Conservation (phyloP, 441 rosid species). For the Euphorbia schlechtendalii region DNA sequence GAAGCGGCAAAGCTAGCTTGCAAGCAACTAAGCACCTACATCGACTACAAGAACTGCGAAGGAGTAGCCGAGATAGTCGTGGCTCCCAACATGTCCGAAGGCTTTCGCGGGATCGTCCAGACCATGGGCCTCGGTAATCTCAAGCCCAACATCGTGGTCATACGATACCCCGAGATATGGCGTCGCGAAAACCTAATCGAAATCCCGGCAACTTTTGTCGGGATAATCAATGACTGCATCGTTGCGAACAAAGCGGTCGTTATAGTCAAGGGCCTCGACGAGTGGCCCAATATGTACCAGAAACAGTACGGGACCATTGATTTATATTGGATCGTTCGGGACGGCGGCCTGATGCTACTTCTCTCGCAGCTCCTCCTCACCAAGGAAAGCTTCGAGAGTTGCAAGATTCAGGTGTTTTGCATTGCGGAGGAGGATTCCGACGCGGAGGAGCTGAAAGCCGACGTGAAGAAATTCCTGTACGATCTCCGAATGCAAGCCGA, state of each 20-base stretch:
- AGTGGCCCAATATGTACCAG: constrained; percentile 98
- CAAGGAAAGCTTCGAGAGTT: constrained; percentile 96
- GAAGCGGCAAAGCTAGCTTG: constrained; percentile 94
- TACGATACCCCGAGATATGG: constrained; percentile 99
- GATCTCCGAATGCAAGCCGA: constrained; percentile 99
- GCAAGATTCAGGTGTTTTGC: constrained; percentile 97
- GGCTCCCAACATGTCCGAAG: constrained; percentile 97
- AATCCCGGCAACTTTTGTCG: constrained; percentile 86
- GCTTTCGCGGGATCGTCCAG: constrained; percentile 94
- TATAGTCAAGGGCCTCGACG: constrained; percentile 95
- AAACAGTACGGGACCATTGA: constrained; percentile 94
- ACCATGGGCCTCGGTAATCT: constrained; percentile 98
- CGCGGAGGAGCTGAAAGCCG: constrained; percentile 89
- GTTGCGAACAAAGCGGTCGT: constrained; percentile 99
- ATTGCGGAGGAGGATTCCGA: constrained; percentile 97
- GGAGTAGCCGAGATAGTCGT: constrained; percentile 98
- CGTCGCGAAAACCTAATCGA: constrained; percentile 89
- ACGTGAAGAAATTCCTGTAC: constrained; percentile 89
- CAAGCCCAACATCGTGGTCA: constrained; percentile 94
- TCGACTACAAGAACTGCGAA: constrained; percentile 89
- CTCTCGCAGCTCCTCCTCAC: constrained; percentile 98
- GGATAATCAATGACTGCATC: constrained; percentile 91
- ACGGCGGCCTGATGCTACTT: constrained; percentile 98
- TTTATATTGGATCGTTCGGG: constrained; percentile 96
- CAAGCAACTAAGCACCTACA: constrained; percentile 79